Base-by-base conservation (phyloP, 129 eudicot genomes). In the Calendula officinalis region DNA sequence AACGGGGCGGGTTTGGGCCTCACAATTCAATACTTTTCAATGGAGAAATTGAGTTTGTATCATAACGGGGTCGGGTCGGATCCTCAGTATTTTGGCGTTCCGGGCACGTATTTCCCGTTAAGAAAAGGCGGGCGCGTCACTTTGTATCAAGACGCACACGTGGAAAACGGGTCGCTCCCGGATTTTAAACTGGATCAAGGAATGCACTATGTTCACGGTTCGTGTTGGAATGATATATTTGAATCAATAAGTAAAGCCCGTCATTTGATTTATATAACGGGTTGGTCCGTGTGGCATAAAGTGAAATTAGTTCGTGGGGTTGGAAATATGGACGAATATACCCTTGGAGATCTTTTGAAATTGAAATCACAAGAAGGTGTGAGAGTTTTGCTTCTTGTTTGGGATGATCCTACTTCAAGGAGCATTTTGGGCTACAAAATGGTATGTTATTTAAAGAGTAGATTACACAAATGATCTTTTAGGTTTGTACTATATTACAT, bases 381-480 rank as follows among this genome's bases (percentile, higher is more conserved):
- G 45, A 86, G 99, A 64, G 99, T 94, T 54, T 79, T 94, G 69
- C 95, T 94, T 54, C 99, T 94, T 53, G 87, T 94, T 50, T 94
- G 99, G 99, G 99, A 94, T 78, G 99, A 94, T 56, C 99, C 99
- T 71, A 89, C 95, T 42, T 94, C 99, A 16, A 80, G 95, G 73
- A 94, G 72, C 80, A 94, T 94, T 69, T 62, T 94, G 78, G 97
- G 99, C 37, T 94, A 88, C 78, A 88, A 82, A 80, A 81, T 84
- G 3, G 99, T 94, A 76, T 79, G 83, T 80, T 27, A 8, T 75
- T 56, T 35, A 22, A 22, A 22, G 30, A 0, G 30, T 22, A 22
- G 2, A 22, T 22, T 22, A 22, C 30, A 22, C 30, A 22, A 22
- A 22, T 22, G 30, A 2, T 22, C 30, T 2, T 22, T 22, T 22